Conservation (phyloP, 306 rosid genomes). For the Biancaea sappan region DNA sequence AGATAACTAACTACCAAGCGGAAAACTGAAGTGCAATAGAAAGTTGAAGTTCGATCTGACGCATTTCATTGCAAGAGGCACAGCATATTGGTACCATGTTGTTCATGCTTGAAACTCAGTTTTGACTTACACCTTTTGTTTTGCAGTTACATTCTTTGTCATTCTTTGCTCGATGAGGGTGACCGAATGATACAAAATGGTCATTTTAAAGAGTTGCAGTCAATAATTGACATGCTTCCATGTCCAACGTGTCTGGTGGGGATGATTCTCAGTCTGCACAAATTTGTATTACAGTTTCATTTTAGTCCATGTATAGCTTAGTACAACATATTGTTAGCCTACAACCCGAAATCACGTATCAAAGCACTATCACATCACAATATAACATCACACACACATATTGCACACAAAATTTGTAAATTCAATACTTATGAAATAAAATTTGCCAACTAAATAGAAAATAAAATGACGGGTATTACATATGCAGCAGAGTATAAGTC, state of each 20-base stretch:
- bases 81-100: slow-evolving; percentile 4
- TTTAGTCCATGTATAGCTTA: too few species aligned
- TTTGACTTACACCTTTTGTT: slow-evolving; percentile 35
- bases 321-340: too few species aligned
- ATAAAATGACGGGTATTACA: too few species aligned
- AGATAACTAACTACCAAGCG: slow-evolving; percentile 1
- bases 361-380: too few species aligned
- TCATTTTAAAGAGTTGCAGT: slow-evolving; percentile 89
- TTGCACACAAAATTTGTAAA: too few species aligned
- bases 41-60: background rate
- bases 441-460: too few species aligned
- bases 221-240: slow-evolving; percentile 94
- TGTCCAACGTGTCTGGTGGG: slow-evolving; percentile 45
- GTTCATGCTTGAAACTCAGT: slow-evolving; percentile 7
- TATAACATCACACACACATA: too few species aligned
- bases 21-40: background rate
- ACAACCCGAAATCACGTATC: too few species aligned
- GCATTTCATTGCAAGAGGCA: slow-evolving; percentile 18
- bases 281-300: slow-evolving; percentile 53
- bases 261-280: slow-evolving; percentile 50
- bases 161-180: slow-evolving; percentile 94
- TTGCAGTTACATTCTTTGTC: slow-evolving; percentile 90
- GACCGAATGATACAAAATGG: slow-evolving; percentile 94
- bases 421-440: too few species aligned
- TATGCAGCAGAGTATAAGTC: too few species aligned